A percentile compares a stretch with the other conserved stretches of the same genome.
phyloP scores from a whole-genome alignment of 2,329 filamentous ascomycete species.

The Xylaria sp. region DNA sequence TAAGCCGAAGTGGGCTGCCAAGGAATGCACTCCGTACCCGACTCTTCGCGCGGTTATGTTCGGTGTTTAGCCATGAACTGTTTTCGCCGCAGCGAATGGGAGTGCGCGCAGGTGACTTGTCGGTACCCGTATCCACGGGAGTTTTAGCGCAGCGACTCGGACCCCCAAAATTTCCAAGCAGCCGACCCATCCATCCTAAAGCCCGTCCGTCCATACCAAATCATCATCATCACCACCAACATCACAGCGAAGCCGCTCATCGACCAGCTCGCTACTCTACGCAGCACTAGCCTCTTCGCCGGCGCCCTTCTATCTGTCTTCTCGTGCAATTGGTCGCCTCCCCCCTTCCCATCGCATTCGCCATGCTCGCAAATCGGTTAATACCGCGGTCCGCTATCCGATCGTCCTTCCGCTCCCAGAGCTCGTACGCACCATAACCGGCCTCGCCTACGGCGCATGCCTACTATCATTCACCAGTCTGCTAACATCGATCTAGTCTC shows the following conservation, averaged over 20 bases:
- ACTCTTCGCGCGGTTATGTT: slow-evolving; percentile 31
- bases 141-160: slow-evolving; percentile 32
- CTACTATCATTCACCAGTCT: slow-evolving; percentile 14
- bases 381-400: slow-evolving; percentile 68
- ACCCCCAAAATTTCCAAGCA: slow-evolving; percentile 37
- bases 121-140: slow-evolving; percentile 18
- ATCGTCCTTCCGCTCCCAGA: slow-evolving; percentile 64
- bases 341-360: slow-evolving; percentile 43
- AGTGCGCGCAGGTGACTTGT: slow-evolving; percentile 24
- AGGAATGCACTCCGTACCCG: not conserved
- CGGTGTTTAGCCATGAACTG: slow-evolving; percentile 23
- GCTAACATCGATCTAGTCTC: slow-evolving; percentile 55
- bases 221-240: slow-evolving; percentile 1
- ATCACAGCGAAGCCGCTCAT: slow-evolving; percentile 7
- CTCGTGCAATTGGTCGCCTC: slow-evolving; percentile 26
- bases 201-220: not conserved
- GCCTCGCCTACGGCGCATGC: slow-evolving; percentile 37
- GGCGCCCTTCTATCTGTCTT: not conserved
- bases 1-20: not conserved
- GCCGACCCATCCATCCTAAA: slow-evolving; percentile 4
- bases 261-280: not conserved
- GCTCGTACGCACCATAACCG: slow-evolving; percentile 55
- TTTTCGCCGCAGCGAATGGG: slow-evolving; percentile 29
- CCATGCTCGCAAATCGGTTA: slow-evolving; percentile 71
- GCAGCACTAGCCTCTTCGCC: not conserved